Evolutionary conservation across 2,329 filamentous ascomycete genomes (phyloP).

Genomic region (Talaromyces pinophilus): DNA sequence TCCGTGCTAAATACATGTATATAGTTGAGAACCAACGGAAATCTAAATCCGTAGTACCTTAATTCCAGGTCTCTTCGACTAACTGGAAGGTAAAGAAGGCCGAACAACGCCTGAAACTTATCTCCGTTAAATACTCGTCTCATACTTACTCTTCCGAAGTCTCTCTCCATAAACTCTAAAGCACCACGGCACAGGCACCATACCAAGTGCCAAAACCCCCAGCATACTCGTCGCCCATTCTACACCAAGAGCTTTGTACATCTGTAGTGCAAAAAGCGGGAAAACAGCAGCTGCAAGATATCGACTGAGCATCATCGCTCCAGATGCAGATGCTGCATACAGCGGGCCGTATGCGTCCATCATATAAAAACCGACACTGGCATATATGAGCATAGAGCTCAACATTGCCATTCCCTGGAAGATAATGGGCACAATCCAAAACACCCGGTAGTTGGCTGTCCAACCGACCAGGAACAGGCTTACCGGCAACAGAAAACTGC

Average conservation of each 20-base stretch:
- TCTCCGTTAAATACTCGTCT: background rate
- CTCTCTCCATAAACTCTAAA: slow-evolving; percentile 50
- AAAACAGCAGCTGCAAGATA: slow-evolving; percentile 37
- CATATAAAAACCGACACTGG: slow-evolving; percentile 35
- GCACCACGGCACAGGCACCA: slow-evolving; percentile 48
- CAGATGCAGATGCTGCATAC: slow-evolving; percentile 32
- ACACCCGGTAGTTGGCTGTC: slow-evolving; percentile 44
- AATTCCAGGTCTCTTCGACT: background rate
- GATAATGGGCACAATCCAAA: slow-evolving; percentile 39
- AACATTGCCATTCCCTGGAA: slow-evolving; percentile 36
- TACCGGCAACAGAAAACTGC: slow-evolving; percentile 40
- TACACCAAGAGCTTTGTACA: slow-evolving; percentile 64
- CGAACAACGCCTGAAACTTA: background rate
- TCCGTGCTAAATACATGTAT: background rate
- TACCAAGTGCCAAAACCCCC: slow-evolving; percentile 50
- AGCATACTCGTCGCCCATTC: slow-evolving; percentile 63
- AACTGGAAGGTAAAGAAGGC: background rate
- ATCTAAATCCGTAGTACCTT: background rate
- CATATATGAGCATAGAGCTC: slow-evolving; percentile 27
- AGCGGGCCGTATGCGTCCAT: slow-evolving; percentile 33
- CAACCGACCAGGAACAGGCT: slow-evolving; percentile 53
- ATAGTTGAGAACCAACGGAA: background rate
- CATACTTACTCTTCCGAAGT: slow-evolving; percentile 24
- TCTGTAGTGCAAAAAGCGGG: slow-evolving; percentile 37
- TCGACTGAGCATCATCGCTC: slow-evolving; percentile 37